A percentile compares a stretch with the other conserved stretches of the same genome.
Evolutionary conservation across 164 flowering plant species (phyloP).

Genomic region (Magnolia officinalis): DNA sequence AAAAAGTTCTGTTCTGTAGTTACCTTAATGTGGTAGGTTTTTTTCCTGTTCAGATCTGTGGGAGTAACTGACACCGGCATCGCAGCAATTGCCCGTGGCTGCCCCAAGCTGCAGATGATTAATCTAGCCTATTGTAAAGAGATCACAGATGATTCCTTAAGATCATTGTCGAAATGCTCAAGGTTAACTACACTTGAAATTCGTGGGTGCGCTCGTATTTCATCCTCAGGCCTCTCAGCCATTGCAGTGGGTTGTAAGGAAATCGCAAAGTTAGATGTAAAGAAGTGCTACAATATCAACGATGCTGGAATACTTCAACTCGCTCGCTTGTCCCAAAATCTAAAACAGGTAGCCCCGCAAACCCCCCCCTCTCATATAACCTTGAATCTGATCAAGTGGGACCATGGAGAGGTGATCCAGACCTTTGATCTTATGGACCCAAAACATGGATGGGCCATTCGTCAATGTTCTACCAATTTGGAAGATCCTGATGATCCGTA

Average conservation of each 20-base stretch:
- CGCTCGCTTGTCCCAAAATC: constrained; percentile 64
- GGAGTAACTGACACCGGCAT: constrained; percentile 69
- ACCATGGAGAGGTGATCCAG: too few relatives aligned
- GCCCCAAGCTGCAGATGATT: constrained; percentile 63
- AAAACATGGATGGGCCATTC: too few relatives aligned
- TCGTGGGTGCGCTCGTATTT: constrained; percentile 66
- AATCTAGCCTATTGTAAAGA: constrained; percentile 65
- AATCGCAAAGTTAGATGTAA: constrained; percentile 65
- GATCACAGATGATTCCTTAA: constrained; percentile 61
- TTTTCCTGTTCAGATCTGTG: constrained; percentile 40
- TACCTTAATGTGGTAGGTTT: background rate
- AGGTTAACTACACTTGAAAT: constrained; percentile 59
- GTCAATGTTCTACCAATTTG: too few relatives aligned
- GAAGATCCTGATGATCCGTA: too few relatives aligned
- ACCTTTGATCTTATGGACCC: too few relatives aligned
- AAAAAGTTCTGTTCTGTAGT: background rate
- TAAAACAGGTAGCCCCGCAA: constrained; percentile 50
- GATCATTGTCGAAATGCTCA: constrained; percentile 56
- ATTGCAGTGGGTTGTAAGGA: constrained; percentile 67
- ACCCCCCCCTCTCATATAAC: background rate
- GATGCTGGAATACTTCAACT: constrained; percentile 81
- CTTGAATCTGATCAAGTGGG: background rate
- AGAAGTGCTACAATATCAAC: constrained; percentile 62
- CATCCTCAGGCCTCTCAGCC: constrained; percentile 65
- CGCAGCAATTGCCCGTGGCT: constrained; percentile 56